These are phyloP conservation scores for Xerocomus spinulosus DNA, from an alignment of 768 basidiomycete species.

Conservation along the genomic window DNA sequence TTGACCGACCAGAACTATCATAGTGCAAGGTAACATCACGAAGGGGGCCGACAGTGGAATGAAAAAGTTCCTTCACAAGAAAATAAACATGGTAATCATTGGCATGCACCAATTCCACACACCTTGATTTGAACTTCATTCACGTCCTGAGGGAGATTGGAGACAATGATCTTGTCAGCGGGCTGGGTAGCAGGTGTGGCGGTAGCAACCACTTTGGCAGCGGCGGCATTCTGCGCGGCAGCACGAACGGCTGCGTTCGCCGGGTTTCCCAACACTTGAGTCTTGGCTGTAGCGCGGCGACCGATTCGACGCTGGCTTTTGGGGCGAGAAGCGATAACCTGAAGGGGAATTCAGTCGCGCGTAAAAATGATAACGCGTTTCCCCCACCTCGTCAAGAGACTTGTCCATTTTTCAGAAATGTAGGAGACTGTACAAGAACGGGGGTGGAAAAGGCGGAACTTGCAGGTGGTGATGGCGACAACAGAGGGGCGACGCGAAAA, in stretches of 20 bases:
- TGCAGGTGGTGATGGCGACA: slow-evolving; percentile 21
- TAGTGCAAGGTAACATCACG: slow-evolving; percentile 82
- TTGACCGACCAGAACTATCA: slow-evolving; percentile 80
- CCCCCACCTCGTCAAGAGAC: slow-evolving; percentile 76
- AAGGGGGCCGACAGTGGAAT: slow-evolving; percentile 82
- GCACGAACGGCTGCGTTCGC: slow-evolving; percentile 49
- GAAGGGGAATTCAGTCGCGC: slow-evolving; percentile 6
- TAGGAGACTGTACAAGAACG: background rate
- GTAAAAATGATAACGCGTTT: slow-evolving; percentile 6
- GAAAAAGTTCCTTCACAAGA: slow-evolving; percentile 92
- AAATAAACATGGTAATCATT: no score
- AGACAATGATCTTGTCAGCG: slow-evolving; percentile 92
- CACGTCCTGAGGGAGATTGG: slow-evolving; percentile 89
- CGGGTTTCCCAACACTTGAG: slow-evolving; percentile 57
- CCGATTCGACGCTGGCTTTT: slow-evolving; percentile 39
- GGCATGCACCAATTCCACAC: slow-evolving; percentile 22
- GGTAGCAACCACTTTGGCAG: slow-evolving; percentile 38
- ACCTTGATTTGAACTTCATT: slow-evolving; percentile 94
- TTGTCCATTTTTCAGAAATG: slow-evolving; percentile 58
- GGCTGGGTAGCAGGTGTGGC: slow-evolving; percentile 35
- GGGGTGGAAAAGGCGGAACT: background rate
- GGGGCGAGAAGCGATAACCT: slow-evolving; percentile 69
- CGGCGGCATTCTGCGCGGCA: slow-evolving; percentile 42
- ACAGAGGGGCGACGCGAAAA: slow-evolving; percentile 29
- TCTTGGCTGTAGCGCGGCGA: slow-evolving; percentile 46